Evolutionary conservation across 2,329 filamentous ascomycete genomes (phyloP).

Genomic region (Seiridium cupressi): DNA sequence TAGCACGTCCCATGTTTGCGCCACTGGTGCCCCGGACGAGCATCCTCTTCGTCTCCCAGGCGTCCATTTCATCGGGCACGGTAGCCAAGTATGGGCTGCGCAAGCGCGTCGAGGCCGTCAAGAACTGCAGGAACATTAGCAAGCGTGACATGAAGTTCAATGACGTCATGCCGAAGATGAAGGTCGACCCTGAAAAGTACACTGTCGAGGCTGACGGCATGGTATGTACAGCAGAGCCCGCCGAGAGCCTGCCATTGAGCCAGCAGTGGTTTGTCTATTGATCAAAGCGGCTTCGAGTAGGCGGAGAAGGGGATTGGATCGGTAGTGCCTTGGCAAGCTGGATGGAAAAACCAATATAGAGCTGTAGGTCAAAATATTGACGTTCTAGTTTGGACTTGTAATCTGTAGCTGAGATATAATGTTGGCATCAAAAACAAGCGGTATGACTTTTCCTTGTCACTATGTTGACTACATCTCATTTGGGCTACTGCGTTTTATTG

Average conservation of each 20-base stretch:
- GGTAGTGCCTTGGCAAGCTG: neutral
- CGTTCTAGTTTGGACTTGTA: too few species aligned
- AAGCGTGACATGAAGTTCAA: constrained; percentile 94
- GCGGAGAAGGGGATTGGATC: neutral
- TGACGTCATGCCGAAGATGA: constrained; percentile 79
- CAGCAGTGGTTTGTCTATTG: constrained; percentile 78
- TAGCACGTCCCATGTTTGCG: constrained; percentile 84
- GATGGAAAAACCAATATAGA: neutral
- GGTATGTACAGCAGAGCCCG: constrained; percentile 71
- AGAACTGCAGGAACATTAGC: constrained; percentile 68
- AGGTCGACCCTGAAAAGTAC: constrained; percentile 89
- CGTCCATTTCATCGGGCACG: constrained; percentile 64
- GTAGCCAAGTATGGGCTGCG: constrained; percentile 71
- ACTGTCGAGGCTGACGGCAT: constrained; percentile 80
- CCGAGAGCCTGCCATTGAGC: constrained; percentile 68
- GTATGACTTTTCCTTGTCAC: neutral
- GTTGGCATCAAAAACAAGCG: too few species aligned
- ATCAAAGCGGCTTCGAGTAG: constrained; percentile 7
- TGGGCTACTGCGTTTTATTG: neutral
- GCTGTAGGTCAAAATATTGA: neutral
- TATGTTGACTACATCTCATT: neutral
- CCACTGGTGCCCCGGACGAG: constrained; percentile 68
- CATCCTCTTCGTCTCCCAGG: constrained; percentile 79
- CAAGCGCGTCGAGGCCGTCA: constrained; percentile 79
- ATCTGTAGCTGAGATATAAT: too few species aligned